phyloP scores from a whole-genome alignment of 2,329 filamentous ascomycete species.

The Rachicladosporium sp. region DNA sequence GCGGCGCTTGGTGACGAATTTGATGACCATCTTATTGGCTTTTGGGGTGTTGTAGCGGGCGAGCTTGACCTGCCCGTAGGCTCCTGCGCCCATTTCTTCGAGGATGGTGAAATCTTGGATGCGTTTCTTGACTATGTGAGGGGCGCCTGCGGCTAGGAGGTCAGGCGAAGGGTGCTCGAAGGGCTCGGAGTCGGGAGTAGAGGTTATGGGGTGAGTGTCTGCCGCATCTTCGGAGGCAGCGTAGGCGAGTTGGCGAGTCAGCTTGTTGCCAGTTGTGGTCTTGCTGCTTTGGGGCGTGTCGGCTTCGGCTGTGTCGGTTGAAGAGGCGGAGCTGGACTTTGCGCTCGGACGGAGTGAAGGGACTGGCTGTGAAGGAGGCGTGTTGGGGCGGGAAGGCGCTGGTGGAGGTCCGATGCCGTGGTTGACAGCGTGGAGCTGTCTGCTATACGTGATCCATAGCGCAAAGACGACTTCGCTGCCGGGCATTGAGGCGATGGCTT shows the following conservation, averaged over 20 bases:
- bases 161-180: constrained; percentile 28
- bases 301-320: constrained; percentile 7
- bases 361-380: constrained; percentile 60
- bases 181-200: constrained; percentile 18
- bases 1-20: constrained; percentile 92
- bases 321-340: constrained; percentile 1
- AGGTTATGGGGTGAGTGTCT: constrained; percentile 1
- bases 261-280: constrained; percentile 9
- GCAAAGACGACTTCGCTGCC: constrained; percentile 79
- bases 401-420: constrained; percentile 49
- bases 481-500: constrained; percentile 35
- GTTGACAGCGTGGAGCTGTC: constrained; percentile 71
- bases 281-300: constrained; percentile 21
- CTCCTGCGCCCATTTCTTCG: constrained; percentile 96
- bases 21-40: constrained; percentile 78
- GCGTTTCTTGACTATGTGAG: too few species aligned
- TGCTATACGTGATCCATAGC: constrained; percentile 92
- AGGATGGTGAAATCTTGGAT: constrained; percentile 86
- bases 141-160: constrained; percentile 18
- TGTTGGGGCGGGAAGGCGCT: constrained; percentile 51
- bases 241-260: constrained; percentile 36
- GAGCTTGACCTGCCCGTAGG: constrained; percentile 94
- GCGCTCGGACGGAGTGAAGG: constrained; percentile 4
- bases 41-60: constrained; percentile 66
- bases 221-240: constrained; percentile 10